Evolutionary conservation across 2,329 filamentous ascomycete genomes (phyloP).

Genomic region (Septoria petroselini): DNA sequence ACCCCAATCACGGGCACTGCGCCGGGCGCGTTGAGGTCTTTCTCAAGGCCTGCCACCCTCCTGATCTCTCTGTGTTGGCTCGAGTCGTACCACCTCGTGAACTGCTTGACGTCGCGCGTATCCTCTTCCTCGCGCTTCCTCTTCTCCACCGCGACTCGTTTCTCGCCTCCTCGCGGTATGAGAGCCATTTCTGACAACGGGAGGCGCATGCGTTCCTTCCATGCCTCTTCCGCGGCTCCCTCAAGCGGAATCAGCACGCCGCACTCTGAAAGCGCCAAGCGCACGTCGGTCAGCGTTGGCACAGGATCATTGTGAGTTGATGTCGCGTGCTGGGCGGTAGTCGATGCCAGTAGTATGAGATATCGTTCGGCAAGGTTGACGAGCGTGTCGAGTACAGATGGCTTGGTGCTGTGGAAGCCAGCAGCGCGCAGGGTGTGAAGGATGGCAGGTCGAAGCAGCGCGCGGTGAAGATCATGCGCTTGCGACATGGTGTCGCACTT

Average conservation of each 20-base stretch:
- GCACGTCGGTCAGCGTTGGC: constrained; percentile 70
- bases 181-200: constrained; percentile 45
- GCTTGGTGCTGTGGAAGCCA: constrained; percentile 79
- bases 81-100: constrained; percentile 75
- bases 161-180: constrained; percentile 35
- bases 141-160: constrained; percentile 40
- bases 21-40: constrained; percentile 49
- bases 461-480: constrained; percentile 58
- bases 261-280: constrained; percentile 78
- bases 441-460: constrained; percentile 79
- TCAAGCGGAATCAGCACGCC: constrained; percentile 70
- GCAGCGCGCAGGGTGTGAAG: constrained; percentile 89
- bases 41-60: constrained; percentile 67
- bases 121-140: constrained; percentile 64
- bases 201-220: constrained; percentile 51
- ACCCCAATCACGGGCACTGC: constrained; percentile 44
- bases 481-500: constrained; percentile 28
- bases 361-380: constrained; percentile 83
- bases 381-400: constrained; percentile 80
- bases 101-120: constrained; percentile 70
- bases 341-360: constrained; percentile 68
- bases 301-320: constrained; percentile 65
- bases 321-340: constrained; percentile 67
- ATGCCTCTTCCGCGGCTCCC: constrained; percentile 65
- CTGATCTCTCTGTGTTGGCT: constrained; percentile 74